Base-by-base conservation (phyloP, 2,329 filamentous ascomycete species). In the Remersonia thermophila region DNA sequence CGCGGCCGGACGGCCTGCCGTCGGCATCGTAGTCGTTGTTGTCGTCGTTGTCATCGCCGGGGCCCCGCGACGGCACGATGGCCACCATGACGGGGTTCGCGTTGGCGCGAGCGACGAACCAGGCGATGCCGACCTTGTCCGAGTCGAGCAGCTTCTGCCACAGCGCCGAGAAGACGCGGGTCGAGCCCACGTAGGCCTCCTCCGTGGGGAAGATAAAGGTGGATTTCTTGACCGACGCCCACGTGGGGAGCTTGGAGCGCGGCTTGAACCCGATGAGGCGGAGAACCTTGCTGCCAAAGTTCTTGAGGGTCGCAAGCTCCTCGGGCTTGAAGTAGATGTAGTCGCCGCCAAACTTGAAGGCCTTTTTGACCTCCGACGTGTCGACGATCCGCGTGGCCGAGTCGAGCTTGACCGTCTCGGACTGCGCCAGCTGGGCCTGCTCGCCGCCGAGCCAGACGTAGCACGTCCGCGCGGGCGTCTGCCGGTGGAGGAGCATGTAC, bases 201-300 rank as follows among this genome's bases (percentile, higher is more conserved):
- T 98, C 91, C 13, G 81, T 91, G 0, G 91, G 91, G 51, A 93
- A 96, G 40, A 98, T 83, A 57, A 95, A 98, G 0, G 77, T 84
- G 0, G 87, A 83, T 49, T 87, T 86, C 52, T 83, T 84, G 33
- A 83, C 68, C 25, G 83, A 86, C 2, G 85, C 83, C 86, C 89
- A 95, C 13, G 80, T 66, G 0, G 83, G 82, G 2, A 95, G 65
- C 50, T 73, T 63, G 1, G 72, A 73, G 18, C 83, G 66, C 6
- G 84, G 76, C 55, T 96, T 98, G 69, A 98, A 98, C 5, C 91
- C 91, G 38, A 98, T 81, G 46, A 98, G 81, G 4, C 86, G 79
- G 38, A 98, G 81, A 10, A 83, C 67, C 0, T 85, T 83, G 2
- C 81, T 69, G 3, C 87, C 89, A 49, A 94, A 94, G 46, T 83